Base-by-base conservation (phyloP, 139 green algal species). In the Picochlorum sp. region DNA sequence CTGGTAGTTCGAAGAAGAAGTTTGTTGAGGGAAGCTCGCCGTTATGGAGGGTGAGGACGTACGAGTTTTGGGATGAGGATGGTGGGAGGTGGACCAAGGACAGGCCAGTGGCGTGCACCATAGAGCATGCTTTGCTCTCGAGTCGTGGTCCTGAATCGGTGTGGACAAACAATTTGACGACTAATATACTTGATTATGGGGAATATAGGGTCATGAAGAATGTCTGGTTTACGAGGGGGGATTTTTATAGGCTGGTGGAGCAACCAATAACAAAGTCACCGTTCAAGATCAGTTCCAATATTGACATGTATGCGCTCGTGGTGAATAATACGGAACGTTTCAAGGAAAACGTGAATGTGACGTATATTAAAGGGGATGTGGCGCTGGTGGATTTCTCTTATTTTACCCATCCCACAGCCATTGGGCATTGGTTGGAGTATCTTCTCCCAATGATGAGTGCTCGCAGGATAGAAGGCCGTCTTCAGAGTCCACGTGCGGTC, bases 351-450 rank as follows among this genome's bases (percentile, higher is more conserved):
- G 64, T 83, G 0, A 55, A 78, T 3, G 80, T 67, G 60, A 63
- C 55, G 0, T 45, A 85, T 2, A 73, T 93, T 15, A 62, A 70
- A 2, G 86, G 84, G 0, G 83, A 91, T 77, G 94, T 86, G 18
- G 77, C 94, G 28, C 45, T 95, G 4, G 87, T 92, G 45, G 88
- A 95, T 70, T 95, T 88, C 59, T 73, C 90, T 16, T 95, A 86
- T 68, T 93, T 91, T 70, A 71, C 85, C 8, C 88, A 95, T 66
- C 85, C 88, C 65, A 95, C 86, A 6, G 87, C 87, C 34, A 95
- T 93, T 45, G 86, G 87, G 4, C 87, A 95, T 67, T 95, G 87
- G 87, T 77, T 67, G 3, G 88, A 95, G 70, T 86, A 92, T 77
- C 74, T 95, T 58, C 84, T 83, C 18, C 88, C 88, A 2, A 75